Conservation (phyloP, 192 early-diverging fungal species). For the Dissophora ornata region DNA sequence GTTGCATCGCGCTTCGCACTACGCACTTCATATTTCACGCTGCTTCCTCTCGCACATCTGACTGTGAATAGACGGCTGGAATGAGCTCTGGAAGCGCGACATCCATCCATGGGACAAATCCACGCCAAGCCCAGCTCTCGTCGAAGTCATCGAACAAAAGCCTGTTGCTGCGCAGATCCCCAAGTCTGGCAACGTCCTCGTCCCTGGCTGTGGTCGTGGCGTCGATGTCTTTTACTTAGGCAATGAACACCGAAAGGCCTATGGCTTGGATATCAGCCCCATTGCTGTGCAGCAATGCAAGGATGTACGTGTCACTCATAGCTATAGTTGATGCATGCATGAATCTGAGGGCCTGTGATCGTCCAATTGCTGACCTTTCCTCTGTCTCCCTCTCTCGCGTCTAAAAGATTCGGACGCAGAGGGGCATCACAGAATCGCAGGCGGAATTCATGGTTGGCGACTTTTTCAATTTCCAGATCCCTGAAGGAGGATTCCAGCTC, state of each 20-base stretch:
- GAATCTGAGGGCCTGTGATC: too few species aligned
- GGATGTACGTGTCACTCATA: slow-evolving; percentile 27
- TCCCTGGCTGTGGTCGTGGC: slow-evolving; percentile 73
- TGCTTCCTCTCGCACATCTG: not conserved
- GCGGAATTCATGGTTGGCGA: slow-evolving; percentile 70
- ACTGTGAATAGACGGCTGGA: slow-evolving; percentile 45
- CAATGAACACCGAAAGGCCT: slow-evolving; percentile 65
- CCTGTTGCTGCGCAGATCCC: slow-evolving; percentile 54
- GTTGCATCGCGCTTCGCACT: too few species aligned
- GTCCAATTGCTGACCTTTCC: not conserved
- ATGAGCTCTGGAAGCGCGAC: slow-evolving; percentile 53
- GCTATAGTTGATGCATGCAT: too few species aligned
- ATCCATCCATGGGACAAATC: slow-evolving; percentile 65
- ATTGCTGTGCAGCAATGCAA: slow-evolving; percentile 69
- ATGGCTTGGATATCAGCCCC: slow-evolving; percentile 76
- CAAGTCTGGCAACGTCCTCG: slow-evolving; percentile 60
- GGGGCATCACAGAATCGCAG: slow-evolving; percentile 44
- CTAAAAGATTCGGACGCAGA: slow-evolving; percentile 39
- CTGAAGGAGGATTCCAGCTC: slow-evolving; percentile 71
- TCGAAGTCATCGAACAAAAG: slow-evolving; percentile 61
- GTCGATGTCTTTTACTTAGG: slow-evolving; percentile 84
- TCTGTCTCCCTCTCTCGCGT: not conserved
- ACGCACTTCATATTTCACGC: not conserved
- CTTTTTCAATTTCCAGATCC: slow-evolving; percentile 77
- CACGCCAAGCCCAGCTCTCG: slow-evolving; percentile 57